phyloP scores from a whole-genome alignment of 1,284 basidiomycete genomes.

The Cutaneotrichosporon cyanovorans region DNA sequence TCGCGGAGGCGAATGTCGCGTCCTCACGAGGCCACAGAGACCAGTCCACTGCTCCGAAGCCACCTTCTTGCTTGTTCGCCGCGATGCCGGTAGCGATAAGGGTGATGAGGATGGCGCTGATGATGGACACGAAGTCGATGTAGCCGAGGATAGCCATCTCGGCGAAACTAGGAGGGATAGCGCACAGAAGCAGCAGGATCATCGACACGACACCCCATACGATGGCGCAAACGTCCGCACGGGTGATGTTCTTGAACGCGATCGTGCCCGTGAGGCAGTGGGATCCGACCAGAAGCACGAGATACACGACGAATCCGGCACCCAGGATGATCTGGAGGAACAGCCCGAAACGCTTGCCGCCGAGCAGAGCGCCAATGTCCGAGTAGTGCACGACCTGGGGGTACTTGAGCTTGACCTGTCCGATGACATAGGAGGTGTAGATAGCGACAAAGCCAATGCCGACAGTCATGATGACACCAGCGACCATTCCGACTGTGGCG shows the following conservation, averaged over 20 bases:
- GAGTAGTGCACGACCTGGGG: slow-evolving; percentile 16
- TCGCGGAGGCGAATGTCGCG: slow-evolving; percentile 24
- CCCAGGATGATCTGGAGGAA: slow-evolving; percentile 3
- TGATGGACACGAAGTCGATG: slow-evolving; percentile 35
- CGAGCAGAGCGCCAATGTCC: slow-evolving; percentile 13
- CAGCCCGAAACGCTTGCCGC: neutral
- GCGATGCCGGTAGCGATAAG: slow-evolving; percentile 32
- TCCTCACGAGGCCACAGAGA: slow-evolving; percentile 25
- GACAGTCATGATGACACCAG: slow-evolving; percentile 11
- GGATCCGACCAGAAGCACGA: slow-evolving; percentile 14
- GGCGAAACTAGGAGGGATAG: slow-evolving; percentile 13
- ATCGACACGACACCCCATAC: slow-evolving; percentile 14
- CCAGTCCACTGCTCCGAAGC: slow-evolving; percentile 28
- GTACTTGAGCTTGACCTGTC: slow-evolving; percentile 18
- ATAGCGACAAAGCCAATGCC: slow-evolving; percentile 14
- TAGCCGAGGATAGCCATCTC: slow-evolving; percentile 35
- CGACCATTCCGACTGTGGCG: slow-evolving; percentile 12
- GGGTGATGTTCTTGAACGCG: slow-evolving; percentile 12
- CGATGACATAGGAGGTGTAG: slow-evolving; percentile 16
- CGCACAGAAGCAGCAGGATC: slow-evolving; percentile 12
- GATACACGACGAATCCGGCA: slow-evolving; percentile 9
- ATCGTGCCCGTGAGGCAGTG: slow-evolving; percentile 15
- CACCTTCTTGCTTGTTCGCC: slow-evolving; percentile 1
- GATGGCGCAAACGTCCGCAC: slow-evolving; percentile 5
- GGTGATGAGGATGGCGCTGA: slow-evolving; percentile 26